phyloP scores from a whole-genome alignment of 139 green algal species.

The Micractinium conductrix region DNA sequence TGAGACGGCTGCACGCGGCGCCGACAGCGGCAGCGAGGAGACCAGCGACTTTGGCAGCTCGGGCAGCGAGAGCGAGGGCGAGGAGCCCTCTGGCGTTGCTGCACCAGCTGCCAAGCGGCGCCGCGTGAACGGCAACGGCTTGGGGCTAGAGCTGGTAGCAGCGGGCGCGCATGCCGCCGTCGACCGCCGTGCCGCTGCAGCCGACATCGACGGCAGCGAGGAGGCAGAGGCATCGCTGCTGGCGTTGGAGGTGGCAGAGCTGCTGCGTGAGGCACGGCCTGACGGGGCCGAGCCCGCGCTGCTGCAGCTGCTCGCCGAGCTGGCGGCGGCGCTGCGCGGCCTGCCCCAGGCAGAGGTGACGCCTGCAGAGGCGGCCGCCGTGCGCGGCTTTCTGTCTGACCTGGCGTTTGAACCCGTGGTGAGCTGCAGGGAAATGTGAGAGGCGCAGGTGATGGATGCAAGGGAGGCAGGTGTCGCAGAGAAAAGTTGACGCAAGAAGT shows the following conservation, averaged over 20 bases:
- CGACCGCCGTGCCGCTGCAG: not conserved
- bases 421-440: too few relatives aligned
- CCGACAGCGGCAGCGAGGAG: not conserved
- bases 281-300: conserved; percentile 2
- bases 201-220: conserved; percentile 30
- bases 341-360: conserved; percentile 50
- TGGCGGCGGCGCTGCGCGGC: conserved; percentile 39
- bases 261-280: conserved; percentile 45
- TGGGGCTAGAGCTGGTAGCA: conserved; percentile 23
- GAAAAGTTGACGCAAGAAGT: too few relatives aligned
- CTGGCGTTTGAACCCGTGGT: conserved; percentile 21
- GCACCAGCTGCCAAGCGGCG: conserved; percentile 7
- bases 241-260: conserved; percentile 52
- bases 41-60: not conserved
- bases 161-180: not conserved
- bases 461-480: too few relatives aligned
- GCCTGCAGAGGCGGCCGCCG: not conserved
- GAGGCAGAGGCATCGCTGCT: conserved; percentile 51
- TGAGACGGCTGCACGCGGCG: not conserved
- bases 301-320: conserved; percentile 30
- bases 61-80: not conserved
- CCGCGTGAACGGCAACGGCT: not conserved
- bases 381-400: conserved; percentile 34
- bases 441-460: too few relatives aligned
- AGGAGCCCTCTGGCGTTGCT: too few relatives aligned